Evolutionary conservation across 164 flowering plant genomes (phyloP).

Genomic region (Santalum album): DNA sequence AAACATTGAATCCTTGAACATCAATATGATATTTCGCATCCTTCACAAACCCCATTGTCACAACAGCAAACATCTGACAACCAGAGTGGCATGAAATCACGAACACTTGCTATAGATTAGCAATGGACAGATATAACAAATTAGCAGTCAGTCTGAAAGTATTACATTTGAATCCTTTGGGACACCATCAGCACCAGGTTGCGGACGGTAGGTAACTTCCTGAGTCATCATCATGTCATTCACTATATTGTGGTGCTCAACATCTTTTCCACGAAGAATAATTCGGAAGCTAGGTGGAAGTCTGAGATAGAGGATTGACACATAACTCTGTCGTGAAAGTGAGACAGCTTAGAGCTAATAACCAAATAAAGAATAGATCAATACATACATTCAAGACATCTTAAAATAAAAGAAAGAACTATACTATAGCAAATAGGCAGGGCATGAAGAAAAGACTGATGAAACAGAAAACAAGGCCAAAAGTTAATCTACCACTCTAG

Average conservation of each 20-base stretch:
- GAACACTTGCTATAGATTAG: neutral
- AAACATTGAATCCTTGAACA: constrained; percentile 92
- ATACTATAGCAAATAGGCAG: too few species aligned
- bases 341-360: neutral
- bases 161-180: constrained; percentile 53
- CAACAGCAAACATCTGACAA: constrained; percentile 62
- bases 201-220: constrained; percentile 67
- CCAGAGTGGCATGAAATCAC: constrained; percentile 12
- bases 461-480: too few species aligned
- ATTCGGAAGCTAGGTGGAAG: constrained; percentile 71
- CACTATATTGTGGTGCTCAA: constrained; percentile 83
- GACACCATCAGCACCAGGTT: constrained; percentile 38
- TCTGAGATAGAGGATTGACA: constrained; percentile 82
- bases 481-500: too few species aligned
- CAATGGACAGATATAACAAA: neutral
- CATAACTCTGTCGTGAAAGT: constrained; percentile 62
- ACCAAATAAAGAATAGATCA: neutral
- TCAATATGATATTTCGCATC: constrained; percentile 90
- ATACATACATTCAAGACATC: too few species aligned
- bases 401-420: neutral
- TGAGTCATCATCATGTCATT: constrained; percentile 82
- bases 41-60: constrained; percentile 90
- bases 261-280: constrained; percentile 79
- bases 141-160: neutral
- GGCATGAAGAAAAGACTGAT: too few species aligned